phyloP scores from a whole-genome alignment of 768 basidiomycete genomes.

The Pleurotus sapidus region DNA sequence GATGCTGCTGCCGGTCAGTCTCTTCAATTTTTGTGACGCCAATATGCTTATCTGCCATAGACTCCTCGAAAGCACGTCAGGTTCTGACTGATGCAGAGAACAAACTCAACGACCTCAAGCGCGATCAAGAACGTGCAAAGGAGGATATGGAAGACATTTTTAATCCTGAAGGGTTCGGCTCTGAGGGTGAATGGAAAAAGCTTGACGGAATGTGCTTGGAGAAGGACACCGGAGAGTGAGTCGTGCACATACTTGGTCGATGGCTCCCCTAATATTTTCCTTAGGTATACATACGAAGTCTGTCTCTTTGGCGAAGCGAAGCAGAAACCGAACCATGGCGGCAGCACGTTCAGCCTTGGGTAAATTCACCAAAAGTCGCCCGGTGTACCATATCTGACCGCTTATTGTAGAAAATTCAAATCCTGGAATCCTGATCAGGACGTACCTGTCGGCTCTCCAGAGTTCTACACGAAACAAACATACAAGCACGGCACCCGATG shows the following conservation, averaged over 20 bases:
- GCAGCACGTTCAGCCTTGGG: constrained; percentile 79
- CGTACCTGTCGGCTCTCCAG: constrained; percentile 56
- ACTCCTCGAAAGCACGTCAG: constrained; percentile 61
- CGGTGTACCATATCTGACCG: not conserved
- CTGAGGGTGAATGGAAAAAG: constrained; percentile 94
- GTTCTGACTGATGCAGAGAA: constrained; percentile 62
- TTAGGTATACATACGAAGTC: constrained; percentile 90
- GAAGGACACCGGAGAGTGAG: constrained; percentile 88
- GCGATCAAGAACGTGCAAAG: constrained; percentile 52
- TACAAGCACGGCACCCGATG: constrained; percentile 87
- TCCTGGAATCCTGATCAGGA: constrained; percentile 73
- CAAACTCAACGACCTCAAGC: constrained; percentile 46
- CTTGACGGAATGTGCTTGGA: constrained; percentile 78
- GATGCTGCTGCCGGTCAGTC: constrained; percentile 30
- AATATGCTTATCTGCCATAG: constrained; percentile 24
- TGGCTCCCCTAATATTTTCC: not conserved
- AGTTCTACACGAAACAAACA: constrained; percentile 77
- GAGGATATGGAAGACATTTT: constrained; percentile 67
- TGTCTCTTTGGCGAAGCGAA: constrained; percentile 88
- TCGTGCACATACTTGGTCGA: constrained; percentile 14
- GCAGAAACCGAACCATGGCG: constrained; percentile 85
- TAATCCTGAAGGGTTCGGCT: constrained; percentile 62
- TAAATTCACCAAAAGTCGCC: constrained; percentile 33
- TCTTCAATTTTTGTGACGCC: not conserved
- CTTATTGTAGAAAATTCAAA: constrained; percentile 57